Evolutionary conservation across 169 alveolate genomes (phyloP).

Genomic region (Plasmodium falciparum): DNA sequence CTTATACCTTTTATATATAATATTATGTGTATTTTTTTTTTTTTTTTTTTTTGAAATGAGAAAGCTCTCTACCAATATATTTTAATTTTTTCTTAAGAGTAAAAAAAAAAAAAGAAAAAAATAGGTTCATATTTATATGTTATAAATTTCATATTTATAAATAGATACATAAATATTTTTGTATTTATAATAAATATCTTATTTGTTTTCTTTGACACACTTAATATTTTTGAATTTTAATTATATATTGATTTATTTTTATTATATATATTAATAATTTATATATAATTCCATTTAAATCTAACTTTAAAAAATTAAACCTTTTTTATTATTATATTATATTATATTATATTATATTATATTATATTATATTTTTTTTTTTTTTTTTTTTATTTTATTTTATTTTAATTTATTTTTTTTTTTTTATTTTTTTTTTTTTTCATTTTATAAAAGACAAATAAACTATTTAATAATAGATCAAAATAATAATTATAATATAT

Average conservation of each 20-base stretch:
- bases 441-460: neutral
- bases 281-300: conserved; percentile 10
- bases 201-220: conserved; percentile 32
- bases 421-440: neutral
- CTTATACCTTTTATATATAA: no score
- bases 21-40: neutral
- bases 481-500: neutral
- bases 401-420: neutral
- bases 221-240: conserved; percentile 29
- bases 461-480: neutral
- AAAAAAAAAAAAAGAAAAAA: neutral
- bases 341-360: no score
- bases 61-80: conserved; percentile 19
- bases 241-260: conserved; percentile 31
- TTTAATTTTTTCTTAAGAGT: conserved; percentile 3
- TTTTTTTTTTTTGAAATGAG: conserved; percentile 26
- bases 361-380: no score
- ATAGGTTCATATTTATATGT: conserved; percentile 17
- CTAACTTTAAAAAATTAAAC: conserved; percentile 17
- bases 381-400: neutral
- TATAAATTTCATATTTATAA: conserved; percentile 33
- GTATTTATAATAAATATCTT: conserved; percentile 17
- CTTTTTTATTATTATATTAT: no score
- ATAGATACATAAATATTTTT: conserved; percentile 7
- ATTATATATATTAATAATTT: conserved; percentile 6